These are phyloP conservation scores for Mallotus repandus DNA, from an alignment of 441 rosid genomes.

Conservation along the genomic window DNA sequence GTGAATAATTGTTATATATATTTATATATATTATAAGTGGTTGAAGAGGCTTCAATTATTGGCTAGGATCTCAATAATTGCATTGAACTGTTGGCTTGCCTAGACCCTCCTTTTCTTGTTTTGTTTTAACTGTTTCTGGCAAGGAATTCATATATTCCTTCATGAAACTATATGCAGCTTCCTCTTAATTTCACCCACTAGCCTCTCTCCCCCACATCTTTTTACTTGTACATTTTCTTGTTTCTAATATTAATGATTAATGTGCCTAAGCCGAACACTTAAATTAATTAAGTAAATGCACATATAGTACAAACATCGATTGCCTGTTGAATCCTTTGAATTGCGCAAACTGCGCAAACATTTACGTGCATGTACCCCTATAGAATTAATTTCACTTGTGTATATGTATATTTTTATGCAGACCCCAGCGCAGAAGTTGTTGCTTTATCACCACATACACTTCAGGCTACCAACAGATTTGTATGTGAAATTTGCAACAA, in stretches of 20 bases:
- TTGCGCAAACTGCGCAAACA: no score
- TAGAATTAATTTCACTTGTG: no score
- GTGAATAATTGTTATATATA: constrained; percentile 35
- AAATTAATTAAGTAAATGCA: not conserved
- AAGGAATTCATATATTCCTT: constrained; percentile 16
- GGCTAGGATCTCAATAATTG: constrained; percentile 52
- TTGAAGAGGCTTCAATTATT: constrained; percentile 48
- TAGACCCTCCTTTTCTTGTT: constrained; percentile 1
- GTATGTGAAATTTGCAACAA: constrained; percentile 65
- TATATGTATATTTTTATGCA: constrained; percentile 14
- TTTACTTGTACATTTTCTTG: not conserved
- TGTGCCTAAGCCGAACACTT: not conserved
- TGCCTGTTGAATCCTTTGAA: no score
- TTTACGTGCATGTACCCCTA: no score
- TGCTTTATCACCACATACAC: constrained; percentile 49
- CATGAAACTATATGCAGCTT: constrained; percentile 4
- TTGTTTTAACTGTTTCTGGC: constrained; percentile 27
- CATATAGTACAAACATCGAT: not conserved
- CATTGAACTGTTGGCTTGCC: constrained; percentile 27
- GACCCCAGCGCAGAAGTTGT: constrained; percentile 50
- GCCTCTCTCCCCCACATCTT: not conserved
- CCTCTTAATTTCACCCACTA: not conserved
- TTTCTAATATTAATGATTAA: not conserved
- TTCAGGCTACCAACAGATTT: constrained; percentile 66
- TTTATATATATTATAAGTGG: constrained; percentile 16